Base-by-base conservation (phyloP, 257 asterid species). In the Solanum arcanum region DNA sequence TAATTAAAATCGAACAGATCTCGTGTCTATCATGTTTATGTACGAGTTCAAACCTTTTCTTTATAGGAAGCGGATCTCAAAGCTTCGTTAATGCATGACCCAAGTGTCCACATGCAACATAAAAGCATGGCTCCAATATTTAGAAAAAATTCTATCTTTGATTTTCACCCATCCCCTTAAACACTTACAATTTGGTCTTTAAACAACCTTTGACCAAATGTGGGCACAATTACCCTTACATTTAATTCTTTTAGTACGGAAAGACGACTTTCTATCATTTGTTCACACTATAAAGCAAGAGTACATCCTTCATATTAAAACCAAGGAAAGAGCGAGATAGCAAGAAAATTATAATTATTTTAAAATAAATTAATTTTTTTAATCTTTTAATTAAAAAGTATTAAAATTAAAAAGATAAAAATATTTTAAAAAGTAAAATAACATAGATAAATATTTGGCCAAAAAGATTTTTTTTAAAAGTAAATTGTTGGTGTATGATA, bases 81-180 rank as follows among this genome's bases (percentile, higher is more conserved):
- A 41, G 78, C 86, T 41, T 39, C 21, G 41, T 84, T 64, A 60
- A 69, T 84, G 78, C 64, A 60, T 64, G 27, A 37, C 39, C 37
- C 86, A 84, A 84, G 86, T 84, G 78, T 76, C 68, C 86, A 25
- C 76, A 52, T 82, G 86, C 72, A 82, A 56, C 12, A 21, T 83
- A 62, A 83, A 83, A 83, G 76, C 37, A 23, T 21, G 60, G 64
- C 78, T 62, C 86, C 60, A 41, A 60, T 41, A 41, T 62, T 83
- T 39, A 62, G 41, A 46, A 44, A 23, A 42, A 14, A 11, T 3
- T 11, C 64, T 56, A 64, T 84, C 27, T 14, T 84, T 84, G 41
- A 46, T 46, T 77, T 77, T 44, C 84, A 12, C n/a, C 12, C 62
- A 23, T 39, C 39, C 86, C 35, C 41, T 83, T n/a, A 23, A 68